phyloP scores from a whole-genome alignment of 2,329 filamentous ascomycete species.

The Talaromyces atroroseus region DNA sequence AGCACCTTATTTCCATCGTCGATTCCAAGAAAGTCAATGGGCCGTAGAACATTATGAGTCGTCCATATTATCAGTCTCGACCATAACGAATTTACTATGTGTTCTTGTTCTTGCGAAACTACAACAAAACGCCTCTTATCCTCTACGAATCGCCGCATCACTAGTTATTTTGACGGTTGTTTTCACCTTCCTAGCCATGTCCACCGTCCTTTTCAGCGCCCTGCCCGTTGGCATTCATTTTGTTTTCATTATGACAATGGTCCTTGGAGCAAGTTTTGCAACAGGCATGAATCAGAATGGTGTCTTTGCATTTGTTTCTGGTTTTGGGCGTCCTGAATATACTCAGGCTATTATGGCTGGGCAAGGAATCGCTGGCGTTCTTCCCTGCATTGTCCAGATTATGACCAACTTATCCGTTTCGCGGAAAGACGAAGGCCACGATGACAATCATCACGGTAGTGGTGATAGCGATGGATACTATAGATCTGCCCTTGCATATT shows the following conservation, averaged over 20 bases:
- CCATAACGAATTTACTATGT: conserved; percentile 69
- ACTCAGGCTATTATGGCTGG: conserved; percentile 96
- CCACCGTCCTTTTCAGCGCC: conserved; percentile 63
- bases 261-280: conserved; percentile 70
- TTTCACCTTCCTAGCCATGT: conserved; percentile 73
- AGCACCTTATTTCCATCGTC: conserved; percentile 82
- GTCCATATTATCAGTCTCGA: conserved; percentile 80
- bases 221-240: conserved; percentile 65
- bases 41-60: conserved; percentile 82
- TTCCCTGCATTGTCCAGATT: conserved; percentile 84
- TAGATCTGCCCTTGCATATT: conserved; percentile 81
- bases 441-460: conserved; percentile 27
- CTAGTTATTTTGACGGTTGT: conserved; percentile 70
- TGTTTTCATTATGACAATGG: conserved; percentile 73
- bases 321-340: conserved; percentile 81
- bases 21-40: conserved; percentile 66
- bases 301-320: conserved; percentile 81
- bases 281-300: conserved; percentile 90
- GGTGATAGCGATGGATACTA: conserved; percentile 40
- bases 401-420: conserved; percentile 67
- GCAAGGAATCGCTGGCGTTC: conserved; percentile 83
- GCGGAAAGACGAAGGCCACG: conserved; percentile 18
- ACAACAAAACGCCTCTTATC: conserved; percentile 79
- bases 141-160: conserved; percentile 73
- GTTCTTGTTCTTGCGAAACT: conserved; percentile 74